Evolutionary conservation across 2,329 filamentous ascomycete species (phyloP), one percentile per base, ranked within the genome.

Genomic region (Pseudopyrenochaeta lycopersici): DNA sequence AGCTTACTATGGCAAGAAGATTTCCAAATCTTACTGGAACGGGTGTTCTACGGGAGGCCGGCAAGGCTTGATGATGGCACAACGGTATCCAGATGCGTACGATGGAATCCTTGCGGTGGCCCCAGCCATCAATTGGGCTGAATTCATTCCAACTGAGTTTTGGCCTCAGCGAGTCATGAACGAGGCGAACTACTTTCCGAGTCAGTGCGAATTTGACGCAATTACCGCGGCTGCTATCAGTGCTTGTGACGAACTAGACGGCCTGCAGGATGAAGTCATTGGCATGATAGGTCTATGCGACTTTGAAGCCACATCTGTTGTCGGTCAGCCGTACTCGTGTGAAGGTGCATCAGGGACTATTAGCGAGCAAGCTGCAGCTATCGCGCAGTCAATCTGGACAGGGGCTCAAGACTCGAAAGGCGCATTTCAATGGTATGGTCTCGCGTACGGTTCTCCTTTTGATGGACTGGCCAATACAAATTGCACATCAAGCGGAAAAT

Each of bases 11-110:
- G 69, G 72, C 7, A 27, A 57, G 39, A 7, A 51, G 12, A 58
- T 71, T 0, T 46, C 56, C 12, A 72, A 67, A 41, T 74, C 70
- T 7, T 74, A 75, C 49, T 75, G 66, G 52, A 67, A 58, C 31
- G 73, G 66, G 52, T 76, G 74, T 44, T 75, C 73, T 0, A 62
- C 67, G 38, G 72, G 73, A 17, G 73, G 74, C 0, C 54, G 73
- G 2, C 71, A 76, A 41, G 73, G 71, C 1, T 48, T 68, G 18
- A 61, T 61, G 44, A 36, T 72, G 15, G 72, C 72, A 3, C 71
- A 75, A 50, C 54, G 62, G 12, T 75, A 71, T 49, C 72, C 71
- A 1, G 62, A 60, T 1, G 55, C 56, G 1, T 70, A 63, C 29
- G 65, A 76, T 56, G 72, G 73, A 0, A 70, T 76, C 17, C 44